Base-by-base conservation (phyloP, 352 stramenopile genomes). In the Pythium utonaiense region DNA sequence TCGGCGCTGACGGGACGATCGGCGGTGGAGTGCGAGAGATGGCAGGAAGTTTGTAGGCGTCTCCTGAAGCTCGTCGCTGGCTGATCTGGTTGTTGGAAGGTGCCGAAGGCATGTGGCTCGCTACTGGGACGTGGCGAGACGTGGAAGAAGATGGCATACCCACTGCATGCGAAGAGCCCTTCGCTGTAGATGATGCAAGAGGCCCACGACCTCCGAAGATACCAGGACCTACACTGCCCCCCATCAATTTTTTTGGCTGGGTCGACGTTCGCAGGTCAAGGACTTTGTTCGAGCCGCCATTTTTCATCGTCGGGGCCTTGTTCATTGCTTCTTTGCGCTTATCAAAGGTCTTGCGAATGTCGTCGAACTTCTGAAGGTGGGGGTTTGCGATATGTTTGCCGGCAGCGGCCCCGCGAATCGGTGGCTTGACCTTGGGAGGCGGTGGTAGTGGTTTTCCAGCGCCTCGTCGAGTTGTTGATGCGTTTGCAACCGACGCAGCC, bases 361-460 rank as follows among this genome's bases (percentile, higher is more conserved):
- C 71, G 52, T 90, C 78, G 19, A 90, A 78, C 33, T 81, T 80
- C 47, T 90, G 80, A 5, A 82, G 58, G 41, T 88, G 76, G 5
- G 73, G 40, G 38, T 90, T 88, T 4, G 72, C 60, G 28, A 86
- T 79, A 24, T 71, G 71, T 45, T 84, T 85, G 1, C 80, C 76
- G 1, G 76, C 79, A 0, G 80, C 78, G 12, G 78, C 80, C 17
- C 78, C 80, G 10, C 74, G 62, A 4, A 67, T 8, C 3, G 76
- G 78, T 3, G 73, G 66, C 47, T 73, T 73, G 22, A 90, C 71
- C 44, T 68, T 76, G 10, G 80, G 78, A 4, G 66, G 71, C 9
- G 67, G 66, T 6, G 75, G 73, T 8, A 75, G 58, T 22, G 61
- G 53, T 12, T 55, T 66, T 8, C 58, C 51, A 16, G 54, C 61